Percentiles rank a stretch among this genome's conserved stretches.
Evolutionary conservation across 768 basidiomycete genomes (phyloP).

Genomic region (Boletus eberwhitei): DNA sequence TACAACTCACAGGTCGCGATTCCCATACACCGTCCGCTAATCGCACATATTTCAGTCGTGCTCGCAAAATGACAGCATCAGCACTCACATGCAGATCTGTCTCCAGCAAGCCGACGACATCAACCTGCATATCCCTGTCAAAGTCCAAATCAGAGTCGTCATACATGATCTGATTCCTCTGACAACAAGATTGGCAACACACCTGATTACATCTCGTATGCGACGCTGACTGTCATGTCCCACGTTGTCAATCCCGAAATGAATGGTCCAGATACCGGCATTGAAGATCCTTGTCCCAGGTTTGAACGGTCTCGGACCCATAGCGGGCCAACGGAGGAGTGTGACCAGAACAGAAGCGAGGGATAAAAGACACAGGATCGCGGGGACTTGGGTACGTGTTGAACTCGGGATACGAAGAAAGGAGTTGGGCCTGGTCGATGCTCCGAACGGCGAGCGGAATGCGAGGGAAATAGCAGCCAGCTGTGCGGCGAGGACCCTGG

Average conservation of each 20-base stretch:
- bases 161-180: background rate
- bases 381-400: constrained; percentile 30
- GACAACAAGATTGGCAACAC: constrained; percentile 34
- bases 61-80: background rate
- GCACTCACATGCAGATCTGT: constrained; percentile 76
- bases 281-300: constrained; percentile 65
- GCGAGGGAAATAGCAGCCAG: constrained; percentile 47
- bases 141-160: background rate
- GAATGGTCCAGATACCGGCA: constrained; percentile 88
- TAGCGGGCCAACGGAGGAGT: constrained; percentile 49
- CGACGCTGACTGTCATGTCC: constrained; percentile 35
- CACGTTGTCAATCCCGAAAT: constrained; percentile 64
- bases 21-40: constrained; percentile 73
- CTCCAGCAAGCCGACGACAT: constrained; percentile 82
- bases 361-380: constrained; percentile 38
- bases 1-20: constrained; percentile 68
- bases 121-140: constrained; percentile 74
- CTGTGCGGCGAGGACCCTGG: constrained; percentile 54
- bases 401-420: constrained; percentile 16
- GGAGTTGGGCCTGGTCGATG: background rate
- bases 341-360: constrained; percentile 51
- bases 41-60: constrained; percentile 1
- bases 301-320: constrained; percentile 54
- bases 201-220: constrained; percentile 51
- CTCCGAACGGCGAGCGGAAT: constrained; percentile 40